Evolutionary conservation across 805 yeast genomes (phyloP).

Genomic region (Saturnispora dispora): DNA sequence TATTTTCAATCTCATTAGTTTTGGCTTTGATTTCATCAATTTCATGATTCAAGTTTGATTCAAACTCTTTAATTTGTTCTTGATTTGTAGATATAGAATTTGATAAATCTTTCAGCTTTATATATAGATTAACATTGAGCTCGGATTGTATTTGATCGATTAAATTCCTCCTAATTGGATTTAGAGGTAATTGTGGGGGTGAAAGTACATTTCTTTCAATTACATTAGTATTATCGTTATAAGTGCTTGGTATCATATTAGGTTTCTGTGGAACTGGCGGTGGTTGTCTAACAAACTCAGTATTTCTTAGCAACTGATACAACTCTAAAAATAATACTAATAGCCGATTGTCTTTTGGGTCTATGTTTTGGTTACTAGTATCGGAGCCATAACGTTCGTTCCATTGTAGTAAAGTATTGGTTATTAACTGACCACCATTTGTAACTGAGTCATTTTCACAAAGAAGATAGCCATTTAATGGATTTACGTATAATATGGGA

Average conservation of each 20-base stretch:
- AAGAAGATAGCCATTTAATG: conserved; percentile 36
- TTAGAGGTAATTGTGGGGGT: neutral
- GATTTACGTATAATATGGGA: conserved; percentile 52
- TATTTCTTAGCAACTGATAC: neutral
- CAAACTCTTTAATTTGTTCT: neutral
- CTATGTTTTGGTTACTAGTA: conserved; percentile 18
- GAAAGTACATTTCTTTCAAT: neutral
- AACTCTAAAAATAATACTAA: conserved; percentile 18
- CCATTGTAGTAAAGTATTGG: conserved; percentile 64
- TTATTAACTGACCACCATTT: conserved; percentile 60
- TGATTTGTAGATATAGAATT: neutral
- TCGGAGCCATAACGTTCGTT: conserved; percentile 12
- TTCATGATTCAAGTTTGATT: neutral
- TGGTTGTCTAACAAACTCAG: conserved; percentile 1
- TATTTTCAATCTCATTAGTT: neutral
- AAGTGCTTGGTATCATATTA: neutral
- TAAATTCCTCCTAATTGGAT: neutral
- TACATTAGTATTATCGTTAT: neutral
- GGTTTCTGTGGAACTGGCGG: conserved; percentile 28
- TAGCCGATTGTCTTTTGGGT: conserved; percentile 22
- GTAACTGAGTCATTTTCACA: conserved; percentile 63
- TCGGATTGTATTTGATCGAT: conserved; percentile 2
- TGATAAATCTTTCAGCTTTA: neutral
- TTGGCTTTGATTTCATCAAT: neutral
- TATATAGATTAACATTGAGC: neutral